Evolutionary conservation across 805 yeast genomes (phyloP).

Genomic region (Sugiyamaella marilandica): DNA sequence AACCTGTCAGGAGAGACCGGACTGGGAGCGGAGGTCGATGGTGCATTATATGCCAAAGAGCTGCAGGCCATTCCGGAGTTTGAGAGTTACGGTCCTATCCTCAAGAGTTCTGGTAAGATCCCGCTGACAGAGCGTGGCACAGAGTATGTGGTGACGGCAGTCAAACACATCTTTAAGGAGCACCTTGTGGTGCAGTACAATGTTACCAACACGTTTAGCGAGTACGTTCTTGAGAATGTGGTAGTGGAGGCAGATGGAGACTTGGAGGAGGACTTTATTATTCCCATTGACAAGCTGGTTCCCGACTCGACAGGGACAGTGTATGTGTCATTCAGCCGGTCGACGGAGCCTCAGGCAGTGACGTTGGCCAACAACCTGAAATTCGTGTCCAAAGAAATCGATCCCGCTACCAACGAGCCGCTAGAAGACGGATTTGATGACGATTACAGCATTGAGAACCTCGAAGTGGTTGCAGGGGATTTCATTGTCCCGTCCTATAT

Average conservation of each 20-base stretch:
- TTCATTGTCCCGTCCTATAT: constrained; percentile 72
- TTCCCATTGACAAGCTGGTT: constrained; percentile 65
- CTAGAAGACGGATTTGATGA: constrained; percentile 77
- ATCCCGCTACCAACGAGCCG: constrained; percentile 63
- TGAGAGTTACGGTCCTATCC: constrained; percentile 63
- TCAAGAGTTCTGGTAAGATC: constrained; percentile 61
- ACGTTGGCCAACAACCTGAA: constrained; percentile 61
- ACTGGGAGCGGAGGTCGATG: constrained; percentile 19
- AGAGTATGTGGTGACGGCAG: constrained; percentile 81
- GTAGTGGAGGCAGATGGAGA: constrained; percentile 42
- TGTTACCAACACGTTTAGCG: constrained; percentile 78
- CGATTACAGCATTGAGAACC: constrained; percentile 84
- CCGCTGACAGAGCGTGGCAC: constrained; percentile 87
- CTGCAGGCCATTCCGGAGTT: constrained; percentile 69
- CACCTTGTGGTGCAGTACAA: constrained; percentile 77
- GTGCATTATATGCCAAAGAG: constrained; percentile 53
- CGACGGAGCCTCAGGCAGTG: constrained; percentile 40
- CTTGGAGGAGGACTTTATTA: constrained; percentile 58
- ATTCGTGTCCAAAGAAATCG: constrained; percentile 74
- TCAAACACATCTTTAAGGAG: constrained; percentile 75
- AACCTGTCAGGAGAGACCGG: constrained; percentile 29
- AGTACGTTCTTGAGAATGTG: constrained; percentile 71
- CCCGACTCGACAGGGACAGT: constrained; percentile 71
- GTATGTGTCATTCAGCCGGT: constrained; percentile 63
- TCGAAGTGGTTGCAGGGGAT: constrained; percentile 73